Base-by-base conservation (phyloP, 78 protist genomes). In the Pelomyxa schiedti region DNA sequence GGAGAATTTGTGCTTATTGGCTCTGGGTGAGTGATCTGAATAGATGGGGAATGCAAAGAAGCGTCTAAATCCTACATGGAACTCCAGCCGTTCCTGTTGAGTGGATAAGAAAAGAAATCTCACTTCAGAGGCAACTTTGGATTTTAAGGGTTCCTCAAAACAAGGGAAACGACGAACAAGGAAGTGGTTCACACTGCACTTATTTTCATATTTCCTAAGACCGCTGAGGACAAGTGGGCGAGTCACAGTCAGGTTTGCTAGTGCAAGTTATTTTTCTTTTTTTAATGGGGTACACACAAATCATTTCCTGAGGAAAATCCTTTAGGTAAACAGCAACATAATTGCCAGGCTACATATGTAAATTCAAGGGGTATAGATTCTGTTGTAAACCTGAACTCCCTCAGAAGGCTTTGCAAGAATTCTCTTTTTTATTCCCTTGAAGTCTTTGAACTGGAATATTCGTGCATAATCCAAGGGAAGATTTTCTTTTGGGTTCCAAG, bases 401-500 rank as follows among this genome's bases (percentile, higher is more conserved):
- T n/a, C 16, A 6, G 40, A 35, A 1, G 26, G 36, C 66, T 77
- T 41, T 30, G 4, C 30, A 9, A 6, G 74, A 53, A 74, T 75
- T 8, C 74, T 3, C 70, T 52, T 43, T 35, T 28, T 74, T 1
- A 93, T 71, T 32, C 77, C 88, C 30, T 37, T 67, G 38, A 83
- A 89, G 75, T 88, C 35, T 26, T 86, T 78, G 73, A 98, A 94
- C 47, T 92, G 86, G 84, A 83, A 96, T 39, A 98, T 89, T 30
- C 86, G 29, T 3, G 89, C 86, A 80, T 97, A 98, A 28, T 95
- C 97, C 6, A 69, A 9, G 8, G 99, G 99, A 24, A 97, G 82
- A 39, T 81, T 80, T 82, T 97, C 97, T 28, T 78, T 77, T 41
- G 96, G 90, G 74, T 96, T 95, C 99, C 99, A 98, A 58, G 88